Conservation (phyloP, 139 green algal genomes). For the Volvox reticuliferus region DNA sequence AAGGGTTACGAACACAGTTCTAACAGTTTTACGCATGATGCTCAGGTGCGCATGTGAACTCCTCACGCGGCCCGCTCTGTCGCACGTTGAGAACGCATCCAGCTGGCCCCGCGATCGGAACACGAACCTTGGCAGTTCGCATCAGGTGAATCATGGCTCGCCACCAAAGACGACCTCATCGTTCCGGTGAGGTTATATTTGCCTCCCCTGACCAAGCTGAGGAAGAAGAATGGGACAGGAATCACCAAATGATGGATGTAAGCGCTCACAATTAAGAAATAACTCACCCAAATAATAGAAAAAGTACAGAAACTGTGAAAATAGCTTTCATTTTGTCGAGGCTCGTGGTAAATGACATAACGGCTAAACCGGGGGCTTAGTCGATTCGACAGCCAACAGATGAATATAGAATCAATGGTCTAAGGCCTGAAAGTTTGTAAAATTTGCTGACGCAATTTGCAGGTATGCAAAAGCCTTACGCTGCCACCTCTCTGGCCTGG, state of each 20-base stretch:
- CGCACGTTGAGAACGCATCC: no score
- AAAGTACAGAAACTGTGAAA: not conserved
- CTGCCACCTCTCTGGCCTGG: not conserved
- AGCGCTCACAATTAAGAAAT: no score
- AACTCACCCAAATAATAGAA: not conserved
- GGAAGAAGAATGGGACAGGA: not conserved
- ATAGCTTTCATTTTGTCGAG: not conserved
- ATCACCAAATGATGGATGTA: no score
- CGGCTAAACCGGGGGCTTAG: not conserved
- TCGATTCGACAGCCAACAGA: not conserved
- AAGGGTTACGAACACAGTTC: no score
- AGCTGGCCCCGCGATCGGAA: no score
- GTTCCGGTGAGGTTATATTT: constrained; percentile 7
- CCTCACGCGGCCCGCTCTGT: no score
- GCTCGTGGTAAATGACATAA: not conserved
- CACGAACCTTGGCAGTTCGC: not conserved
- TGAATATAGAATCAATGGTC: not conserved
- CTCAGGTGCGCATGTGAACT: no score
- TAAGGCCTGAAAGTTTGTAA: not conserved
- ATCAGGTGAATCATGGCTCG: not conserved
- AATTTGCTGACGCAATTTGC: no score
- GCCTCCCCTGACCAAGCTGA: not conserved
- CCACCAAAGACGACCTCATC: not conserved
- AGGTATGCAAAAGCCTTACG: no score
- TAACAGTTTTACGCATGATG: no score